Evolutionary conservation across 1,139 yeast species (phyloP), one percentile per base, ranked within the genome.

Genomic region (Yamadazyma blattariae): DNA sequence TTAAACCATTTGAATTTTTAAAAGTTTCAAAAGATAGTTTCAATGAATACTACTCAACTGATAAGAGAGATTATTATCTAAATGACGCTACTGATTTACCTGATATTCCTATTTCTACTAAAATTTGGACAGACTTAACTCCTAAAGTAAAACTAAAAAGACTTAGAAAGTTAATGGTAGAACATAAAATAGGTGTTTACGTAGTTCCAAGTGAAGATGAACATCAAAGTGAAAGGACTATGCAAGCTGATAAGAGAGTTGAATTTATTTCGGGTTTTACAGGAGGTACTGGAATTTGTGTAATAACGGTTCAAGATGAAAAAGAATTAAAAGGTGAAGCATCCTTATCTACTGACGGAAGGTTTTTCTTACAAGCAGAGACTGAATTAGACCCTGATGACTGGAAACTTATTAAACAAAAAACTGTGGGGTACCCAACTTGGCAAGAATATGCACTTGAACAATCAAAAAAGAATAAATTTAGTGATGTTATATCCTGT

Each of bases 161-260:
- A 20, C 50, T 74, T 29, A 54, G 79, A 26, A 39, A 47, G 23
- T 48, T 60, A 35, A 74, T 74, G 80, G 51, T 44, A 26, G 37
- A 52, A 8, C 46, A 64, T 42, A 55, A 61, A 2, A 56, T 74
- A 14, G 74, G 73, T 6, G 77, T 72, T 2, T 75, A 75, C 45
- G 61, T 75, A 15, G 56, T 75, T 9, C 79, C 81, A 3, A 67
- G 76, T 4, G 78, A 71, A 42, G 82, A 75, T 47, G 77, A 74
- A 39, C 82, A 75, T 48, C 77, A 68, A 39, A 64, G 74, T 6
- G 80, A 75, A 40, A 64, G 71, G 39, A 70, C 78, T 1, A 61
- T 77, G 0, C 49, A 61, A 13, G 59, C 71, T 2, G 80, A 75
- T 39, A 70, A 62, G 35, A 56, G 80, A 33, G 56, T 79, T 33